Evolutionary conservation across 345 rosid species (phyloP).

Genomic region (Turritis glabra): DNA sequence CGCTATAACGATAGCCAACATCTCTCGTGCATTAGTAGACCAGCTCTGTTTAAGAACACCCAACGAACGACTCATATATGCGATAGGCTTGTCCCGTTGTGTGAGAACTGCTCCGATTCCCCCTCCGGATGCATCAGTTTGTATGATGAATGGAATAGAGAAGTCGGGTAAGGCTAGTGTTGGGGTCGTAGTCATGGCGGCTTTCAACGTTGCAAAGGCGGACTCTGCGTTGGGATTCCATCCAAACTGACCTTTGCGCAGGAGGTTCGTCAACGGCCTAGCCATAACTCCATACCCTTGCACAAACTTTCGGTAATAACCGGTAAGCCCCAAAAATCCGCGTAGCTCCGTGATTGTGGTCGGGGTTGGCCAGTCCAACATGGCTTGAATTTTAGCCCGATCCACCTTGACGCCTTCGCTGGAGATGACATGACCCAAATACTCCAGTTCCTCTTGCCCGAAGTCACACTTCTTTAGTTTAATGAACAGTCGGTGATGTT

Average conservation of each 20-base stretch:
- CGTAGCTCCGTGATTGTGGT: background rate
- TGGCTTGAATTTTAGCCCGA: too few species aligned
- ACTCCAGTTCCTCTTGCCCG: too few species aligned
- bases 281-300: too few species aligned
- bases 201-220: too few species aligned
- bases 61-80: background rate
- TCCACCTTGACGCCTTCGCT: too few species aligned
- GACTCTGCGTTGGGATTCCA: too few species aligned
- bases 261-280: too few species aligned
- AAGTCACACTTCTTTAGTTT: too few species aligned
- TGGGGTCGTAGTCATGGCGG: background rate
- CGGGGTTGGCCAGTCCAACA: background rate
- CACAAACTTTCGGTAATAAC: background rate
- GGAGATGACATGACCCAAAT: too few species aligned
- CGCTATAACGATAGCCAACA: background rate
- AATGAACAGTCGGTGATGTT: too few species aligned
- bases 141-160: background rate
- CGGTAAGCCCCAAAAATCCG: background rate
- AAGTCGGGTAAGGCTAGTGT: background rate
- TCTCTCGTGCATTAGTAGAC: background rate
- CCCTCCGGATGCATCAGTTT: background rate
- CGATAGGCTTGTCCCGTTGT: background rate
- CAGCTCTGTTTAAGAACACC: background rate
- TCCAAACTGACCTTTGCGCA: too few species aligned
- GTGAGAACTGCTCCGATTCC: background rate